Conservation (phyloP, 2,329 filamentous ascomycete species). For the Aspergillus carbonarius region DNA sequence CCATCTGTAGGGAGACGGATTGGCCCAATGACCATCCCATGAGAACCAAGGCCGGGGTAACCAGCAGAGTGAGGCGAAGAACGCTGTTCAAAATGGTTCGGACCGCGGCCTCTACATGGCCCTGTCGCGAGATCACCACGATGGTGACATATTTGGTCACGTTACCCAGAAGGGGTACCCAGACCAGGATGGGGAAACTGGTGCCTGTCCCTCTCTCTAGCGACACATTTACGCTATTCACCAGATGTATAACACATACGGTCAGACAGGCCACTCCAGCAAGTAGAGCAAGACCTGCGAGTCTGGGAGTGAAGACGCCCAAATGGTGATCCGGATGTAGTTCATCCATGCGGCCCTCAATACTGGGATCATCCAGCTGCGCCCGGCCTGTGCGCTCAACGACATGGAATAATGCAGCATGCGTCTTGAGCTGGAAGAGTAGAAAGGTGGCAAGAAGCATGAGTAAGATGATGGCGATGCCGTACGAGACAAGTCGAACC, state of each 20-base stretch:
- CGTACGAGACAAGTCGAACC: slow-evolving; percentile 11
- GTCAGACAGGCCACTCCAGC: slow-evolving; percentile 5
- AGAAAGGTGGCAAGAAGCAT: slow-evolving; percentile 14
- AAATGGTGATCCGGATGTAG: not conserved
- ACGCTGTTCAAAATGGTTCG: slow-evolving; percentile 17
- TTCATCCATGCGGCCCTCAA: not conserved
- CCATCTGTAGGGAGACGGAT: slow-evolving; percentile 16
- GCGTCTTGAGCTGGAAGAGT: slow-evolving; percentile 17
- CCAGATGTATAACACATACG: slow-evolving; percentile 9
- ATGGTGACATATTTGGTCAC: slow-evolving; percentile 14
- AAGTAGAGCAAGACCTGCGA: slow-evolving; percentile 1
- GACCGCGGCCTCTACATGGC: slow-evolving; percentile 16
- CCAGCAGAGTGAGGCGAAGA: slow-evolving; percentile 17
- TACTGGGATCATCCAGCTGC: not conserved
- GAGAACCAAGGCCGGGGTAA: slow-evolving; percentile 14
- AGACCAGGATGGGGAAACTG: slow-evolving; percentile 9
- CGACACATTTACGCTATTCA: slow-evolving; percentile 8
- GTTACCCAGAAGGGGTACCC: slow-evolving; percentile 18
- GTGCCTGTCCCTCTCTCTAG: slow-evolving; percentile 7
- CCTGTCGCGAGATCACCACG: slow-evolving; percentile 6
- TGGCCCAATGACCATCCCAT: slow-evolving; percentile 14
- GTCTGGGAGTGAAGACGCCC: not conserved
- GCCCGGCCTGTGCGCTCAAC: not conserved
- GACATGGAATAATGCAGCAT: slow-evolving; percentile 16
- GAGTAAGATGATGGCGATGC: slow-evolving; percentile 11